Percentiles rank a stretch among this genome's conserved stretches.
Evolutionary conservation across 225 moss, liverwort and hornwort species (phyloP).

Genomic region (Neckera pumila): DNA sequence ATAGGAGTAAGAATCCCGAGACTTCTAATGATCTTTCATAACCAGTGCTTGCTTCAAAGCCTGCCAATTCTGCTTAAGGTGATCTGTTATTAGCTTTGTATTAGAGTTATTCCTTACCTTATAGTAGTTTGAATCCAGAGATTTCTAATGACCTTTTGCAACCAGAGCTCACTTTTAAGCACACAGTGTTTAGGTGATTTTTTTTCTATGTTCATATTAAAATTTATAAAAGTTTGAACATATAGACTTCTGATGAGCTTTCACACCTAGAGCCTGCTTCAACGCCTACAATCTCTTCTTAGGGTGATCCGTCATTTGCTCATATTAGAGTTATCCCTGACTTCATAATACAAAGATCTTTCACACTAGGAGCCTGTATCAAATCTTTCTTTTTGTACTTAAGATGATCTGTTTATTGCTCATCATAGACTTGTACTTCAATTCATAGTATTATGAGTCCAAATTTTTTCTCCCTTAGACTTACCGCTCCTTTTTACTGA

Average conservation of each 20-base stretch:
- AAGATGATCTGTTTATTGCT: background rate
- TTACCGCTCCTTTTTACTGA: background rate
- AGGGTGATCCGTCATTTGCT: background rate
- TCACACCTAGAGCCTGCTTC: background rate
- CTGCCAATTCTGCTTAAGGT: slow-evolving; percentile 23
- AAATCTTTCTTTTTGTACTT: slow-evolving; percentile 15
- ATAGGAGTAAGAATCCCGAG: background rate
- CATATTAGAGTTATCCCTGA: background rate
- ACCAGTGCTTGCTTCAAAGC: background rate
- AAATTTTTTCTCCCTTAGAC: background rate
- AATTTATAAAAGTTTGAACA: background rate
- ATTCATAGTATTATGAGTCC: background rate
- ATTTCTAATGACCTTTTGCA: slow-evolving; percentile 21
- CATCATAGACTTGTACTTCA: background rate
- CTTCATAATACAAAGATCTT: slow-evolving; percentile 2
- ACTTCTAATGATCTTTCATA: slow-evolving; percentile 14
- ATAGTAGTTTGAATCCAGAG: background rate
- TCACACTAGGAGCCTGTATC: slow-evolving; percentile 2
- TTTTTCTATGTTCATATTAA: background rate
- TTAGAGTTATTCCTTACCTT: background rate
- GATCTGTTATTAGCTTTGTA: background rate
- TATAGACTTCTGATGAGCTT: background rate
- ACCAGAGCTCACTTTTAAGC: background rate
- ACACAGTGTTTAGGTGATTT: slow-evolving; percentile 11
- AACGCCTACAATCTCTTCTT: background rate